phyloP scores from a whole-genome alignment of 2,329 filamentous ascomycete genomes.

The Aspergillus awamori region DNA sequence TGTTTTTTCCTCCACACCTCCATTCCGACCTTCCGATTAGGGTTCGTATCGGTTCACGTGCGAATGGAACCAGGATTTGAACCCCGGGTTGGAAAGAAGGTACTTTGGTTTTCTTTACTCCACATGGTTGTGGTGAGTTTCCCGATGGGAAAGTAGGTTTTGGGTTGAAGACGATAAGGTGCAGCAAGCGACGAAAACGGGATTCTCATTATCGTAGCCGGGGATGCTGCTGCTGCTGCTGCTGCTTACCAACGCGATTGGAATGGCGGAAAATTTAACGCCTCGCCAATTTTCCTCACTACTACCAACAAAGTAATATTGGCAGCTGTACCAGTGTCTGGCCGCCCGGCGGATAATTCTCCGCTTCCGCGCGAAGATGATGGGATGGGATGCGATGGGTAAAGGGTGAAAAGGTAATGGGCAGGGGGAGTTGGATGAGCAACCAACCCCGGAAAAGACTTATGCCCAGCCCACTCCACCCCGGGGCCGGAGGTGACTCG shows the following conservation, averaged over 20 bases:
- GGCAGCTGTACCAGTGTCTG: neutral
- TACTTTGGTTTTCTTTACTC: neutral
- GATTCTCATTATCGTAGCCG: no score
- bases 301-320: neutral
- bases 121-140: neutral
- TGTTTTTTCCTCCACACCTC: no score
- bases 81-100: no score
- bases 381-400: neutral
- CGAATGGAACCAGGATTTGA: neutral
- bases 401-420: neutral
- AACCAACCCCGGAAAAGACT: slow-evolving; percentile 9
- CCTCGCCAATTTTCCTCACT: no score
- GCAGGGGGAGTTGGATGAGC: no score
- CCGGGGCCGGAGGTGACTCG: slow-evolving; percentile 1
- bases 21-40: neutral
- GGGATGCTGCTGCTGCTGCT: no score
- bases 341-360: neutral
- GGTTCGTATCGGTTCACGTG: neutral
- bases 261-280: no score
- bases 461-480: slow-evolving; percentile 6
- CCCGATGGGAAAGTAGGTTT: neutral
- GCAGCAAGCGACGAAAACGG: no score
- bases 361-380: neutral
- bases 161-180: no score
- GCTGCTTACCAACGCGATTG: no score